Evolutionary conservation across 1,284 basidiomycete genomes (phyloP).

Genomic region (Ganoderma leucocontextum): DNA sequence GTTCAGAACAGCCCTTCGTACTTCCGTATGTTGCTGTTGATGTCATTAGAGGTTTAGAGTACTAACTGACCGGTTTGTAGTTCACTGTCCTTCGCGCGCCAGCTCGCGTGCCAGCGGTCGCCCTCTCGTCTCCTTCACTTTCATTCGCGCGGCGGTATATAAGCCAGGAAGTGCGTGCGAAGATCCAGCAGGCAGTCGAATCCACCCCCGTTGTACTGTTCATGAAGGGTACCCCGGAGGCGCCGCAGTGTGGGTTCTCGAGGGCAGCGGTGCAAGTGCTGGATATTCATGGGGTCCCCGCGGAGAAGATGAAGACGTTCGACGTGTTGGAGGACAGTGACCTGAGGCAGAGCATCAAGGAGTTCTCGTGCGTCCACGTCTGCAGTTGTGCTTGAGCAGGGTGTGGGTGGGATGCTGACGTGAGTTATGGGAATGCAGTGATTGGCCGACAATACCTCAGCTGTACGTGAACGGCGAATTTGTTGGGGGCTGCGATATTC

Average conservation of each 20-base stretch:
- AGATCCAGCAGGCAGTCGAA: conserved; percentile 69
- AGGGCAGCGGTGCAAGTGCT: conserved; percentile 93
- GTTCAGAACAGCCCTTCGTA: conserved; percentile 54
- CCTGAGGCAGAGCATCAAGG: conserved; percentile 88
- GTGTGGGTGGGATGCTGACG: conserved; percentile 40
- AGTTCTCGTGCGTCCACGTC: conserved; percentile 81
- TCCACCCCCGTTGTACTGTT: conserved; percentile 87
- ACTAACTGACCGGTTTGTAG: conserved; percentile 1
- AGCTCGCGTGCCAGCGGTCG: conserved; percentile 30
- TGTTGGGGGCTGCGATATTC: conserved; percentile 95
- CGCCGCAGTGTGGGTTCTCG: conserved; percentile 88
- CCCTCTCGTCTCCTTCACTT: conserved; percentile 32
- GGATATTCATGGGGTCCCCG: conserved; percentile 85
- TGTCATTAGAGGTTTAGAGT: fast-evolving
- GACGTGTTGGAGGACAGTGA: conserved; percentile 92
- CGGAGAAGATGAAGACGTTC: conserved; percentile 86
- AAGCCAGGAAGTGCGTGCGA: conserved; percentile 52
- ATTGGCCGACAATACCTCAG: conserved; percentile 99
- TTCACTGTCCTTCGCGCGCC: conserved; percentile 35
- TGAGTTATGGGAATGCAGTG: conserved; percentile 54
- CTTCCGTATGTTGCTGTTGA: conserved; percentile 47
- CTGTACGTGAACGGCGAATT: conserved; percentile 96
- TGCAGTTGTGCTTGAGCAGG: conserved; percentile 35
- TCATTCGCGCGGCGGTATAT: conserved; percentile 49
- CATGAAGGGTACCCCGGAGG: conserved; percentile 89